Evolutionary conservation across 768 basidiomycete genomes (phyloP).

Genomic region (Chalciporus chontae): DNA sequence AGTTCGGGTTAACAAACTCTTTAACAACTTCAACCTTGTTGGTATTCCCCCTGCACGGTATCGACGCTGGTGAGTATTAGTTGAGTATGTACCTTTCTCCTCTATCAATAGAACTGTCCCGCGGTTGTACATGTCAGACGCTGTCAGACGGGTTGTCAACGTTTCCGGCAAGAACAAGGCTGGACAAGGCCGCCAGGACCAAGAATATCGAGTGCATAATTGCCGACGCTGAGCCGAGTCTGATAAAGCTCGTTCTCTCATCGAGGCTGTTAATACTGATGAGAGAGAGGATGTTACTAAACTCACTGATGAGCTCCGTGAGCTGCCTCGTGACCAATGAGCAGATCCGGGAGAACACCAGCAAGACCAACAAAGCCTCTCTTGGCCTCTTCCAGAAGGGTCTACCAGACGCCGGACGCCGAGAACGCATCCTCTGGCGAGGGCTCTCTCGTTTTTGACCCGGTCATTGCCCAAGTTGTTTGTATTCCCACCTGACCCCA

Average conservation of each 20-base stretch:
- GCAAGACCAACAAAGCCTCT: constrained; percentile 91
- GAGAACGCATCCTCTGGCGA: constrained; percentile 62
- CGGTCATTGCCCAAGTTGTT: too few species aligned
- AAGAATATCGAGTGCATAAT: constrained; percentile 99
- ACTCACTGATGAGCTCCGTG: constrained; percentile 83
- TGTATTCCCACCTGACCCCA: too few species aligned
- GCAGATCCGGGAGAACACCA: constrained; percentile 86
- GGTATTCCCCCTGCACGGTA: constrained; percentile 92
- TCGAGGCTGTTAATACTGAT: constrained; percentile 88
- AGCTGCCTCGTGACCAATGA: constrained; percentile 78
- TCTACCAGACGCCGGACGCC: constrained; percentile 88
- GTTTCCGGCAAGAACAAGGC: constrained; percentile 96
- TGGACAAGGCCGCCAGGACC: constrained; percentile 91
- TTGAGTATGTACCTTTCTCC: too few species aligned
- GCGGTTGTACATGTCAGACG: constrained; percentile 44
- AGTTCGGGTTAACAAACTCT: constrained; percentile 98
- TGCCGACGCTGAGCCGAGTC: constrained; percentile 91
- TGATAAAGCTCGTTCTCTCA: constrained; percentile 86
- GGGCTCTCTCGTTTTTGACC: too few species aligned
- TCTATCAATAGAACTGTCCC: neutral
- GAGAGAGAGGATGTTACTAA: constrained; percentile 94
- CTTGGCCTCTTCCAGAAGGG: constrained; percentile 97
- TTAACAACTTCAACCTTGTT: constrained; percentile 99
- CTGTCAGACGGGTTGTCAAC: constrained; percentile 98
- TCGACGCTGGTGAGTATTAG: constrained; percentile 86